Conservation (phyloP, 352 stramenopile species). For the Pythium dissotocum region DNA sequence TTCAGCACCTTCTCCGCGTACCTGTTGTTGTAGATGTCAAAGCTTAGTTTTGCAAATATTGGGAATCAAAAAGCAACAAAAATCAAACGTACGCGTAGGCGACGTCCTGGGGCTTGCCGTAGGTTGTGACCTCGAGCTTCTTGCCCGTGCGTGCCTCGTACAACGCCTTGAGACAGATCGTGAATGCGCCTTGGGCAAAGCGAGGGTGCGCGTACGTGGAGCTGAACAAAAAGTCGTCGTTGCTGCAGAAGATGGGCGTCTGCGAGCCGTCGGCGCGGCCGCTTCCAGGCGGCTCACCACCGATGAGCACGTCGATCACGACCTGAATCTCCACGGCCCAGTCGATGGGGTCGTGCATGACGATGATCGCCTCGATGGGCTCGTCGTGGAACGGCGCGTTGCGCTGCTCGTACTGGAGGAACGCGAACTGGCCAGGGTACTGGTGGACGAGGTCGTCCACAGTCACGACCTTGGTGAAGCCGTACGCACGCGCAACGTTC, state of each 20-base stretch:
- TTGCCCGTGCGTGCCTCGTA: constrained; percentile 73
- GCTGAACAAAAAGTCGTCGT: constrained; percentile 90
- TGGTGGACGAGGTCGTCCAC: constrained; percentile 74
- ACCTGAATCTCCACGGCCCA: constrained; percentile 90
- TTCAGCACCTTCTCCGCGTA: constrained; percentile 73
- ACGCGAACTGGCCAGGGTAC: constrained; percentile 80
- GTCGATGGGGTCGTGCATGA: constrained; percentile 91
- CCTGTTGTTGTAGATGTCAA: constrained; percentile 23
- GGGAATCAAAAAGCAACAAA: constrained; percentile 5
- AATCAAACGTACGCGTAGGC: constrained; percentile 66
- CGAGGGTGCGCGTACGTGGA: constrained; percentile 77
- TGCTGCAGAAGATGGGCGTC: constrained; percentile 85
- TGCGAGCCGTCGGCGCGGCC: constrained; percentile 52
- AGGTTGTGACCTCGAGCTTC: constrained; percentile 67
- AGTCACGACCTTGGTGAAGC: constrained; percentile 83
- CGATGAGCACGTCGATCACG: constrained; percentile 85
- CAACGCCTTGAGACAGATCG: constrained; percentile 68
- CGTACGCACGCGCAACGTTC: constrained; percentile 70
- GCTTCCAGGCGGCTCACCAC: constrained; percentile 69
- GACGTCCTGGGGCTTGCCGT: constrained; percentile 81
- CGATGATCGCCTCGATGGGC: constrained; percentile 83
- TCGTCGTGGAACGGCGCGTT: constrained; percentile 60
- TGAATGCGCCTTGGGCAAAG: constrained; percentile 86
- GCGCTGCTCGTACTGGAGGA: constrained; percentile 65
- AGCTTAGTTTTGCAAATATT: neutral